Percentiles rank a stretch among this genome's conserved stretches.
Conservation (phyloP, 2,329 filamentous ascomycete genomes). For the Cladosporium cucumerinum region DNA sequence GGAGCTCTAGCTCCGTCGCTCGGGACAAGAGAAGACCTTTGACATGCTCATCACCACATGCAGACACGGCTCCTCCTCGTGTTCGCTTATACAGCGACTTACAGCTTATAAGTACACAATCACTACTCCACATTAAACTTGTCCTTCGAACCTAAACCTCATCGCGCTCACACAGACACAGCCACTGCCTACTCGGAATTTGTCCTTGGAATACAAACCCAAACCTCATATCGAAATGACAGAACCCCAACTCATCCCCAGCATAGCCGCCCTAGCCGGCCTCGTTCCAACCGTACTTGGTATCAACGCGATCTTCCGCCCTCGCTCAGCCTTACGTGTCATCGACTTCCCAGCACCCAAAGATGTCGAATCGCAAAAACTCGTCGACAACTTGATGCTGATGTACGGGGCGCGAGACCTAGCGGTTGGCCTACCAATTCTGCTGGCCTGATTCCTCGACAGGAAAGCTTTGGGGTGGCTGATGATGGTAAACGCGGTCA, state of each 20-base stretch:
- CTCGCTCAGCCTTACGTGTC: background rate
- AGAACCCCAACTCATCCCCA: background rate
- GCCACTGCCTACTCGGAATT: background rate
- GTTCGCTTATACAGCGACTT: background rate
- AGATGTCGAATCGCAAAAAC: background rate
- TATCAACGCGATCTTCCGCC: slow-evolving; percentile 8
- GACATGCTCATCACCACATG: background rate
- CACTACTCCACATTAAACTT: background rate
- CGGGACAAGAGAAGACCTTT: background rate
- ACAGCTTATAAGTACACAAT: background rate
- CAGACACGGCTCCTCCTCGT: background rate
- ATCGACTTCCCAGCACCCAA: background rate
- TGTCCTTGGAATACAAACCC: background rate
- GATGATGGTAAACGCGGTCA: slow-evolving; percentile 1
- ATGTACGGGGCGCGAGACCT: slow-evolving; percentile 17
- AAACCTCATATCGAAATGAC: background rate
- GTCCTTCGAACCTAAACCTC: background rate
- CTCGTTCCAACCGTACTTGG: slow-evolving; percentile 5
- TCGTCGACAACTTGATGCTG: slow-evolving; percentile 5
- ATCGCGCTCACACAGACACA: too few species aligned
- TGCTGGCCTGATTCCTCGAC: slow-evolving; percentile 17
- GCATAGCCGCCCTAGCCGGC: slow-evolving; percentile 8
- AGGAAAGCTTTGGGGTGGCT: slow-evolving; percentile 10
- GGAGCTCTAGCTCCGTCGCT: background rate
- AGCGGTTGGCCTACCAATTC: slow-evolving; percentile 6